Conservation (phyloP, 2,329 filamentous ascomycete genomes). For the Orbilia brochopaga region DNA sequence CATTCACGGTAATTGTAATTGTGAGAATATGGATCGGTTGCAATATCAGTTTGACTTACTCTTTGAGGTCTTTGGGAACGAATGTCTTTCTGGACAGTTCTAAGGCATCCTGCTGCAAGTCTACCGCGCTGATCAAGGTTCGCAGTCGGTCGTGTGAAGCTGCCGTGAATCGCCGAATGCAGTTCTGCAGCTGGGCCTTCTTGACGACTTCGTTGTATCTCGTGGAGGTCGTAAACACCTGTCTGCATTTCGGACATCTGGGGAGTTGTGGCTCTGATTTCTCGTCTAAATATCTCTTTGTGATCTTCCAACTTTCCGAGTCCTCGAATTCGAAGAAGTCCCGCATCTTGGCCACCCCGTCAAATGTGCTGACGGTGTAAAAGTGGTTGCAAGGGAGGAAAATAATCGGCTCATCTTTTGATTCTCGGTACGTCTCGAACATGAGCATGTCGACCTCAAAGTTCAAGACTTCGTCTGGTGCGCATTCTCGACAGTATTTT, state of each 20-base stretch:
- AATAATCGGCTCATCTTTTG: slow-evolving; percentile 68
- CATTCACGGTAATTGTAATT: background rate
- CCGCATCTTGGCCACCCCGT: slow-evolving; percentile 66
- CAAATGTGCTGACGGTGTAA: slow-evolving; percentile 67
- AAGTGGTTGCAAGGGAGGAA: slow-evolving; percentile 70
- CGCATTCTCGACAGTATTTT: slow-evolving; percentile 67
- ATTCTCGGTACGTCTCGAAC: slow-evolving; percentile 64
- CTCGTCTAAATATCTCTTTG: slow-evolving; percentile 14
- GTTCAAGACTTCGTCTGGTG: slow-evolving; percentile 59
- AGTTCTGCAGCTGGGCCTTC: slow-evolving; percentile 35
- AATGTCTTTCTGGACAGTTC: slow-evolving; percentile 18
- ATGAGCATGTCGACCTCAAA: slow-evolving; percentile 66
- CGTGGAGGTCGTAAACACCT: slow-evolving; percentile 16
- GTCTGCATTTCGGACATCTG: slow-evolving; percentile 29
- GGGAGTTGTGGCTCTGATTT: slow-evolving; percentile 19
- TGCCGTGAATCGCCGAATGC: slow-evolving; percentile 28
- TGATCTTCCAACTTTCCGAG: slow-evolving; percentile 22
- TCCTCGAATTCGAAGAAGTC: slow-evolving; percentile 61
- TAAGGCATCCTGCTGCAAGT: slow-evolving; percentile 9
- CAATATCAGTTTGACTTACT: slow-evolving; percentile 11
- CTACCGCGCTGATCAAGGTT: background rate
- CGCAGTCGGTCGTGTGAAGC: slow-evolving; percentile 9
- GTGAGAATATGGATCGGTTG: too few relatives aligned
- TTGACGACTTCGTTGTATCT: slow-evolving; percentile 46
- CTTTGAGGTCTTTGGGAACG: background rate